phyloP scores from a whole-genome alignment of 1,284 basidiomycete genomes.

The Fistulinella staudtii region DNA sequence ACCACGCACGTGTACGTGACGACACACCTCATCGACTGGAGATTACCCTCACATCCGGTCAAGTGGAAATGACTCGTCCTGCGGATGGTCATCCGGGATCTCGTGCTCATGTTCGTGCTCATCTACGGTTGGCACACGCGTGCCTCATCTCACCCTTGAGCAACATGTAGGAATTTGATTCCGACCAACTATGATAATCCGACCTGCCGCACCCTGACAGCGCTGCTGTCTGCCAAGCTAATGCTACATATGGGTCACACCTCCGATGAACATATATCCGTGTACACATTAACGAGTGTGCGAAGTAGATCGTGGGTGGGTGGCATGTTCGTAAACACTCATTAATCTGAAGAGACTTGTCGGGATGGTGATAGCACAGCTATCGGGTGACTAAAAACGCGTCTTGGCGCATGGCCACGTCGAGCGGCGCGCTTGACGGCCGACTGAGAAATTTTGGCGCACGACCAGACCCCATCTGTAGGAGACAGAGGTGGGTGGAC shows the following conservation, averaged over 20 bases:
- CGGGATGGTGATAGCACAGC: constrained; percentile 11
- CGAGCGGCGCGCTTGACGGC: constrained; percentile 24
- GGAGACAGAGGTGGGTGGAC: constrained; percentile 3
- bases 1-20: neutral
- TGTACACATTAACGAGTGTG: constrained; percentile 15
- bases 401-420: constrained; percentile 15
- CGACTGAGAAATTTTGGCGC: constrained; percentile 32
- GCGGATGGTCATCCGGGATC: neutral
- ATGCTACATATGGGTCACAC: constrained; percentile 15
- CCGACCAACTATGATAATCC: constrained; percentile 4
- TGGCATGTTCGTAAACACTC: constrained; percentile 12
- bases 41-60: constrained; percentile 1
- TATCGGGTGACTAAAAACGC: constrained; percentile 27
- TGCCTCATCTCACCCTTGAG: neutral
- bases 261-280: constrained; percentile 3
- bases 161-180: constrained; percentile 1
- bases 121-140: neutral
- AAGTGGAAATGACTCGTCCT: neutral
- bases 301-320: constrained; percentile 1
- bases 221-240: constrained; percentile 18
- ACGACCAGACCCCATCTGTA: constrained; percentile 24
- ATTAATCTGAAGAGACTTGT: constrained; percentile 1
- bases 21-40: constrained; percentile 4
- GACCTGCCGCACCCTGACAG: constrained; percentile 11
- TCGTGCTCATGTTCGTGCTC: neutral